Percentiles rank a stretch among this genome's conserved stretches.
phyloP scores from a whole-genome alignment of 305 asterid species.

The Ajuga reptans region DNA sequence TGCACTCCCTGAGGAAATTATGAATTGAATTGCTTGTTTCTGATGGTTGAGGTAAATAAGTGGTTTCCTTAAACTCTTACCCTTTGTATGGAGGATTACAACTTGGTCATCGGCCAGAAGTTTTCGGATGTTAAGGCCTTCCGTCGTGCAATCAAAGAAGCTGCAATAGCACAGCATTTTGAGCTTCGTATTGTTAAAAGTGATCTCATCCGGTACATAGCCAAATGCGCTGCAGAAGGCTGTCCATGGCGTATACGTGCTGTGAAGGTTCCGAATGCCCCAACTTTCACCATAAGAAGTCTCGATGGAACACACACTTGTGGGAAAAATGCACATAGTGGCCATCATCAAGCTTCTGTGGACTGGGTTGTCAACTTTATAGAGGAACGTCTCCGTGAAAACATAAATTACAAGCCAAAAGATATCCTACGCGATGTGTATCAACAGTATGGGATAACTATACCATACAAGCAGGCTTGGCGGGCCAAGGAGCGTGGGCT shows the following conservation, averaged over 20 bases:
- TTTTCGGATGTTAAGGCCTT: conserved; percentile 68
- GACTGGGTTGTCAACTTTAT: conserved; percentile 81
- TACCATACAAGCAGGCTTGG: conserved; percentile 85
- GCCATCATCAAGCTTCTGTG: conserved; percentile 77
- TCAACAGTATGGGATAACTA: conserved; percentile 61
- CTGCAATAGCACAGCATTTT: conserved; percentile 76
- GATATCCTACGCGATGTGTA: conserved; percentile 62
- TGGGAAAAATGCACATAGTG: conserved; percentile 49
- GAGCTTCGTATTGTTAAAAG: conserved; percentile 64
- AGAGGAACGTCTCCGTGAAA: conserved; percentile 55
- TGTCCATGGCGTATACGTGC: conserved; percentile 89
- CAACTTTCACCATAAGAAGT: conserved; percentile 55
- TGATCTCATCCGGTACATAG: conserved; percentile 61
- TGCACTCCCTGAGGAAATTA: not conserved
- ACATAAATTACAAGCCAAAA: conserved; percentile 68
- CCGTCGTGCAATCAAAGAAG: conserved; percentile 64
- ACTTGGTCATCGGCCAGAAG: conserved; percentile 52
- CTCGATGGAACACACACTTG: conserved; percentile 58
- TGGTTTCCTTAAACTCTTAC: not conserved
- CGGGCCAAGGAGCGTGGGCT: conserved; percentile 79
- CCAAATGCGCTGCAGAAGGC: conserved; percentile 68
- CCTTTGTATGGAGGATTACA: conserved; percentile 45
- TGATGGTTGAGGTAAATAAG: conserved; percentile 25
- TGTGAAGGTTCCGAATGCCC: conserved; percentile 60
- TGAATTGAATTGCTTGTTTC: conserved; percentile 15